Evolutionary conservation across 768 basidiomycete genomes (phyloP), one percentile per base, ranked within the genome.

Genomic region (Ramaria sp.): DNA sequence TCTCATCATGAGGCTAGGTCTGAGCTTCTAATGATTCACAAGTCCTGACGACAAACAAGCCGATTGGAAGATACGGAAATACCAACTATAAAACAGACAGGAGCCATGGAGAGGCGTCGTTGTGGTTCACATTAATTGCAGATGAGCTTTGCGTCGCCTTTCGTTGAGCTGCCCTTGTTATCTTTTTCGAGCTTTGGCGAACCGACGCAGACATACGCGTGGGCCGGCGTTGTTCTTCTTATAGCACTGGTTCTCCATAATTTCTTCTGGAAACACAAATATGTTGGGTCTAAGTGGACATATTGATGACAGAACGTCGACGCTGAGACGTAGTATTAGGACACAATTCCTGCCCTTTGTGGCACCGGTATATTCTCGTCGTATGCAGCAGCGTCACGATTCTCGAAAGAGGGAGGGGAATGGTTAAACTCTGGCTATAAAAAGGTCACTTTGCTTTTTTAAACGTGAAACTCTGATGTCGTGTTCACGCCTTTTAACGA

Each of bases 371-470:
- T 54, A 2, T 34, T 54, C 41, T 54, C 42, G 31, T 31, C 41
- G 19, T 54, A 63, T 52, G 56, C 63, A 45, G 61, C 57, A 3
- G 63, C 64, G 9, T 48, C 61, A 12, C 64, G 46, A 24, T 67
- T 53, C 50, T 0, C 60, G 2, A 53, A 20, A 7, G 59, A 65
- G 30, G 63, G 51, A 7, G 30, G 19, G 0, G 52, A 63, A 5
- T 19, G 73, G 2, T 27, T 74, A 7, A 64, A 64, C 51, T 60
- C 70, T 52, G 71, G 72, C 0, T 70, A 68, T 33, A 52, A 63
- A 15, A 66, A 69, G 61, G 73, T 62, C 49, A 7, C 57, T 50
- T n/a, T 17, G 3, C 10, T 19, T 27, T 46, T 46, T 20, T 20
- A 9, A 46, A 46, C 19, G 45, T 27, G 24, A 27, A 10, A 7